Evolutionary conservation across 768 basidiomycete species (phyloP).

Genomic region (Tephrocybe sp.): DNA sequence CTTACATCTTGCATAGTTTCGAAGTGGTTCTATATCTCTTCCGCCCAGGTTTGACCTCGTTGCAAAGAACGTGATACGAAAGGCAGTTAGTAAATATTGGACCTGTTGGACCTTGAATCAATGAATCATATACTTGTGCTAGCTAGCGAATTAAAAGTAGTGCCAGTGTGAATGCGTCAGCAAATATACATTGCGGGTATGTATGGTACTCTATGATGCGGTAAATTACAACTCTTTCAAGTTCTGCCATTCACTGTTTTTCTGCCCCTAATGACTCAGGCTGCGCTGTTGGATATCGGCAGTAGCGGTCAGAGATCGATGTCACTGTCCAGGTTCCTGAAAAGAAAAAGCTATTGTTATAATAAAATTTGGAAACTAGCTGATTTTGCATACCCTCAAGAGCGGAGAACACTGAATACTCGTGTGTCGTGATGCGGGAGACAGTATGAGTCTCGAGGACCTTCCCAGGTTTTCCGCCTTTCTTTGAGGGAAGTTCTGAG

Average conservation of each 20-base stretch:
- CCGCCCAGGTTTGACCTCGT: conserved; percentile 65
- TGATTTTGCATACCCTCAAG: conserved; percentile 67
- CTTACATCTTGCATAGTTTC: conserved; percentile 49
- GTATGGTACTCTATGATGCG: conserved; percentile 6
- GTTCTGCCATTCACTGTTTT: conserved; percentile 27
- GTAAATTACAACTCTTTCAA: conserved; percentile 16
- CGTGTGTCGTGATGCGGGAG: conserved; percentile 66
- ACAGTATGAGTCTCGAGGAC: conserved; percentile 93
- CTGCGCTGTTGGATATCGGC: conserved; percentile 79
- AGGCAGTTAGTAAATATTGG: not conserved
- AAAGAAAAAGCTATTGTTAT: conserved; percentile 5
- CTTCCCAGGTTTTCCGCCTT: conserved; percentile 68
- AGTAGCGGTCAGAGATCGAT: conserved; percentile 86
- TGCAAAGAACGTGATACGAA: not conserved
- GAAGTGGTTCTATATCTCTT: conserved; percentile 95
- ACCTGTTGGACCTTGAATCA: not conserved
- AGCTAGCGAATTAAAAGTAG: too few species aligned
- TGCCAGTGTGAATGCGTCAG: not conserved
- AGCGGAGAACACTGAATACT: conserved; percentile 91
- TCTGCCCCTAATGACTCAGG: conserved; percentile 40
- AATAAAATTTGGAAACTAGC: not conserved
- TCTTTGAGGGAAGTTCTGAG: conserved; percentile 64
- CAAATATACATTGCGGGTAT: conserved; percentile 14
- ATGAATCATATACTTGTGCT: not conserved
- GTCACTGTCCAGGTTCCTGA: conserved; percentile 90